Conservation (phyloP, 192 early-diverging fungal genomes). For the Entomortierella chlamydospora region DNA sequence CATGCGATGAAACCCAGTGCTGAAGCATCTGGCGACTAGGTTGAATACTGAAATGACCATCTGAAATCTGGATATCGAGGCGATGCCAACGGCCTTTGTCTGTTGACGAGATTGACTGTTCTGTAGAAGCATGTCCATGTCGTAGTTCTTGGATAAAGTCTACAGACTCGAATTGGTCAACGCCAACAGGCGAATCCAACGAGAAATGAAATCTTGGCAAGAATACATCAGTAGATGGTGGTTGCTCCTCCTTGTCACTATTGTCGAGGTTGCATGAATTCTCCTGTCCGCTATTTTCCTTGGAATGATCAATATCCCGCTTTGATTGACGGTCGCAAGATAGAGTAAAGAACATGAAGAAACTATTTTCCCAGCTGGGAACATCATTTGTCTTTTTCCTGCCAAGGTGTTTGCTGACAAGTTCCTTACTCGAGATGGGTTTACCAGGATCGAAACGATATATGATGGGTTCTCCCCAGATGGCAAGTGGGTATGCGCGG, state of each 20-base stretch:
- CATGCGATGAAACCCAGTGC: conserved; percentile 34
- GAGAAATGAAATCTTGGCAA: conserved; percentile 46
- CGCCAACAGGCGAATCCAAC: conserved; percentile 25
- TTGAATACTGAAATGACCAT: conserved; percentile 13
- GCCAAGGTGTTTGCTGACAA: conserved; percentile 8
- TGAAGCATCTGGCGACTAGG: conserved; percentile 21
- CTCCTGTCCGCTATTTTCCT: not conserved
- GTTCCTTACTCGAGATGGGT: conserved; percentile 13
- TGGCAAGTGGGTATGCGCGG: conserved; percentile 35
- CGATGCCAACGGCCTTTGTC: conserved; percentile 47
- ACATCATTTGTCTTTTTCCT: conserved; percentile 35
- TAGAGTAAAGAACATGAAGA: conserved; percentile 14
- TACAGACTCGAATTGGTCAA: conserved; percentile 39
- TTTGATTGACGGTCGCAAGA: conserved; percentile 14
- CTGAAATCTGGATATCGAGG: conserved; percentile 32
- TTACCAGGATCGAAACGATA: conserved; percentile 46
- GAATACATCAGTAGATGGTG: conserved; percentile 39
- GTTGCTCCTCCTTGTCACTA: not conserved
- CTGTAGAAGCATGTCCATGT: not conserved
- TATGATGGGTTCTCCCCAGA: conserved; percentile 39
- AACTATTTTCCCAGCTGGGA: conserved; percentile 36
- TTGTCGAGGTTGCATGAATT: not conserved
- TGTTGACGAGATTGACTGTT: not conserved
- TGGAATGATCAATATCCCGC: not conserved
- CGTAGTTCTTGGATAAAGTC: conserved; percentile 14